Base-by-base conservation (phyloP, 495 filamentous ascomycete genomes). In the Stereocaulon alpinum region DNA sequence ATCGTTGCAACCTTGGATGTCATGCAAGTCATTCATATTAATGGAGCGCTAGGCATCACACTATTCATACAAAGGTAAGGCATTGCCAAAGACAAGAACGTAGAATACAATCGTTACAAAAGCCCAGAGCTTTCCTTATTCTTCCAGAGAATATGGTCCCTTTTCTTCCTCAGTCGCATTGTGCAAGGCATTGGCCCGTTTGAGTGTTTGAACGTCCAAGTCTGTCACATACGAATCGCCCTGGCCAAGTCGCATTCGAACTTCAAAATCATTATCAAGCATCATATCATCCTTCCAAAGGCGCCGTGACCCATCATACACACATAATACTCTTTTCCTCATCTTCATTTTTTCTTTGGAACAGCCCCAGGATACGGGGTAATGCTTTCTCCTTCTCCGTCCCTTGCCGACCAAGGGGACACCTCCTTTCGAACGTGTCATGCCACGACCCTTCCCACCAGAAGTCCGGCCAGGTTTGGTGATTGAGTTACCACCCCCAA, bases 271-370 rank as follows among this genome's bases (percentile, higher is more conserved):
- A 27, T 86, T 87, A 66, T 89, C 88, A 43, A 99, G 85, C 90
- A 96, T 93, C 93, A 97, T 96, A 76, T 97, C 94, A 70, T 99
- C 94, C 75, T 96, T 96, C 80, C 87, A 92, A 60, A 99, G 78
- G 9, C 91, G 82, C 55, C 91, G 81, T 14, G 79, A 81, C 3
- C 94, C 94, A 66, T 97, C 91, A 63, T 94, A 99, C 18, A 96
- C 89, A 63, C 88, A 87, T 59, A 97, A 74, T 15, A 95, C 91
- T 20, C 94, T 87, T 83, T 96, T 95, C 81, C 93, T 96, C 76
- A 91, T 94, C 68, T 87, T 92, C 87, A 97, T 95, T 73, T 89
- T 88, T 61, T 88, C 86, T 62, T 85, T 80, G 43, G 90, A 78
- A 66, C 89, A 91, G 32, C 94, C 93, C 94, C 94, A 99, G 40